phyloP scores from a whole-genome alignment of 176 grass and related monocot species.

The Lolium perenne region DNA sequence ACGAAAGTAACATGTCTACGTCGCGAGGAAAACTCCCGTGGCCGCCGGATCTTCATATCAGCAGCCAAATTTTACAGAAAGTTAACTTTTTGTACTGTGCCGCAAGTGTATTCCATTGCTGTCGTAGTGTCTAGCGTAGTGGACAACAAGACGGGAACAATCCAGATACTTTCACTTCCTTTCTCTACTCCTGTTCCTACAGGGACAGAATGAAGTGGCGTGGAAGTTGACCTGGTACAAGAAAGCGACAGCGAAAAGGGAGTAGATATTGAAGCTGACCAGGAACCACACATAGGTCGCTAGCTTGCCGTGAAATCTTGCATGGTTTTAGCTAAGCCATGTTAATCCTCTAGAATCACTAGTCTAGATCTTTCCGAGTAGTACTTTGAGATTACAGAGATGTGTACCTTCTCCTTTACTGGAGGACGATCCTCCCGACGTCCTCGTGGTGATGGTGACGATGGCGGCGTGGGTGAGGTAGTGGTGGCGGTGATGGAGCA shows the following conservation, averaged over 20 bases:
- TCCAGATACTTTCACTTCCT: conserved; percentile 20
- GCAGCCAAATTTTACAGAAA: neutral
- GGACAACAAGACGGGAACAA: conserved; percentile 35
- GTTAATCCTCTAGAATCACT: too few relatives aligned
- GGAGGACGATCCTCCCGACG: too few relatives aligned
- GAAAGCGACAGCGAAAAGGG: conserved; percentile 41
- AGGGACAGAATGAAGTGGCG: conserved; percentile 25
- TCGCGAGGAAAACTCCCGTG: conserved; percentile 23
- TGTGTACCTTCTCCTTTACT: too few relatives aligned
- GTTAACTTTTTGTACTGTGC: conserved; percentile 16
- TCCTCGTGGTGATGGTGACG: too few relatives aligned
- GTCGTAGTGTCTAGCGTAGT: neutral
- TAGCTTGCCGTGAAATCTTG: conserved; percentile 51
- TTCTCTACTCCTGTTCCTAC: conserved; percentile 24
- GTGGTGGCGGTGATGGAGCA: too few relatives aligned
- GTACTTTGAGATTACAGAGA: too few relatives aligned
- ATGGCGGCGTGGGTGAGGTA: too few relatives aligned
- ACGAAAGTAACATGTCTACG: neutral
- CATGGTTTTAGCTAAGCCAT: conserved; percentile 41
- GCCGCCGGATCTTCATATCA: neutral
- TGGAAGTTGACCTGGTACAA: conserved; percentile 50
- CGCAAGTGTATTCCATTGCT: conserved; percentile 31
- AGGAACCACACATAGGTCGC: neutral
- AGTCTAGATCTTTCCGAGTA: too few relatives aligned
- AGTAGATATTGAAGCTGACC: conserved; percentile 28